These are phyloP conservation scores for Beauveria pseudobassiana DNA, from an alignment of 2,329 filamentous ascomycete species.

Conservation along the genomic window DNA sequence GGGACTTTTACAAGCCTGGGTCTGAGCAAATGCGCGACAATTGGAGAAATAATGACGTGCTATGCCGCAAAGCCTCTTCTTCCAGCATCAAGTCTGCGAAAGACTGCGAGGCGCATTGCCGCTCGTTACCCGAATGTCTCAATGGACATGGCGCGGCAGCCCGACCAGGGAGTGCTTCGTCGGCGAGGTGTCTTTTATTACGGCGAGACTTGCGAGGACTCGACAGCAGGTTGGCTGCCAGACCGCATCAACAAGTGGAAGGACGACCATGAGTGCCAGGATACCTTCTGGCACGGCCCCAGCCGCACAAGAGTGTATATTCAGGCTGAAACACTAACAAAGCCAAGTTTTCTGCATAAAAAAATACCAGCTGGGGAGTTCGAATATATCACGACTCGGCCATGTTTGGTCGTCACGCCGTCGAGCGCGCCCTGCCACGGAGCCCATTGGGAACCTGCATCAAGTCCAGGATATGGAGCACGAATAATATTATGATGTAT, in stretches of 20 bases:
- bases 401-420: no score
- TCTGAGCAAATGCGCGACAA: not conserved
- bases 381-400: no score
- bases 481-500: not conserved
- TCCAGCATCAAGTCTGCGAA: not conserved
- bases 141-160: slow-evolving; percentile 6
- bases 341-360: no score
- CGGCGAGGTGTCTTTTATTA: slow-evolving; percentile 4
- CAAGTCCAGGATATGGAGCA: not conserved
- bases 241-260: not conserved
- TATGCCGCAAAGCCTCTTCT: not conserved
- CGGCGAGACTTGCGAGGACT: not conserved
- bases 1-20: slow-evolving; percentile 9
- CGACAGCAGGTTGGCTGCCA: not conserved
- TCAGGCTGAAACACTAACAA: not conserved
- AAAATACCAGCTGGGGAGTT: not conserved
- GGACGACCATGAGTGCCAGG: not conserved
- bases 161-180: slow-evolving; percentile 1
- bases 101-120: slow-evolving; percentile 6
- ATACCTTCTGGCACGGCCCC: not conserved
- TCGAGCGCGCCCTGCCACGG: no score
- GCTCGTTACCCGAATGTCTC: not conserved
- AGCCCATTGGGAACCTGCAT: not conserved
- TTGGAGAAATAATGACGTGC: slow-evolving; percentile 12
- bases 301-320: not conserved